phyloP scores from a whole-genome alignment of 768 basidiomycete genomes.

The Termitomyces sp. region DNA sequence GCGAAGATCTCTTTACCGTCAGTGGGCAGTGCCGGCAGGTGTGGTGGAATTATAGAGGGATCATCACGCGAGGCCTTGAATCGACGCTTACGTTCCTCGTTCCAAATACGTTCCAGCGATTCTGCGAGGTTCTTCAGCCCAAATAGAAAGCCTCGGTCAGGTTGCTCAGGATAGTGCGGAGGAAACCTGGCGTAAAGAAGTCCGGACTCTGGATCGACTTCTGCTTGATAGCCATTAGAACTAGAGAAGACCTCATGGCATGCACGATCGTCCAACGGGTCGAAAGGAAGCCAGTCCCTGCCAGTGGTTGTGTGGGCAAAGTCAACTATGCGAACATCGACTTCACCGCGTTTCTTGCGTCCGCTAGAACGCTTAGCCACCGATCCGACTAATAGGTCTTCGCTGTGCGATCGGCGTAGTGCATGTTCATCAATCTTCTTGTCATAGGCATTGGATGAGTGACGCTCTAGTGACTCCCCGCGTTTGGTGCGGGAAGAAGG shows the following conservation, averaged over 20 bases:
- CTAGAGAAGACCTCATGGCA: slow-evolving; percentile 46
- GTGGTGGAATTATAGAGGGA: slow-evolving; percentile 33
- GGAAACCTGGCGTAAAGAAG: slow-evolving; percentile 90
- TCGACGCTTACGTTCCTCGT: slow-evolving; percentile 70
- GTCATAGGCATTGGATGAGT: slow-evolving; percentile 33
- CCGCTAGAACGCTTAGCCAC: slow-evolving; percentile 55
- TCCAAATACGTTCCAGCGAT: slow-evolving; percentile 81
- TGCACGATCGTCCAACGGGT: slow-evolving; percentile 35
- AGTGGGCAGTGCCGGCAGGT: slow-evolving; percentile 57
- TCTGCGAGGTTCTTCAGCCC: slow-evolving; percentile 79
- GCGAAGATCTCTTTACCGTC: slow-evolving; percentile 80
- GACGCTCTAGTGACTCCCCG: slow-evolving; percentile 72
- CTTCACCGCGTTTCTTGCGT: slow-evolving; percentile 81
- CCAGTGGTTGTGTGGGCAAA: slow-evolving; percentile 99
- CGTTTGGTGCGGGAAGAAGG: slow-evolving; percentile 67
- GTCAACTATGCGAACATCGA: slow-evolving; percentile 95
- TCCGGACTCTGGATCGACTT: slow-evolving; percentile 78
- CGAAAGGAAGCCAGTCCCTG: slow-evolving; percentile 75
- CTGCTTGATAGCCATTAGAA: slow-evolving; percentile 74
- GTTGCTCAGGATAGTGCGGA: slow-evolving; percentile 81
- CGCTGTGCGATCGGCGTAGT: slow-evolving; percentile 73
- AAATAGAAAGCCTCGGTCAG: slow-evolving; percentile 92
- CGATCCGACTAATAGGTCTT: slow-evolving; percentile 69
- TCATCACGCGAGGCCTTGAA: slow-evolving; percentile 61
- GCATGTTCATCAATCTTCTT: slow-evolving; percentile 36